Evolutionary conservation across 2,329 filamentous ascomycete genomes (phyloP), one percentile per base, ranked within the genome.

Genomic region (Venturia carpophila): DNA sequence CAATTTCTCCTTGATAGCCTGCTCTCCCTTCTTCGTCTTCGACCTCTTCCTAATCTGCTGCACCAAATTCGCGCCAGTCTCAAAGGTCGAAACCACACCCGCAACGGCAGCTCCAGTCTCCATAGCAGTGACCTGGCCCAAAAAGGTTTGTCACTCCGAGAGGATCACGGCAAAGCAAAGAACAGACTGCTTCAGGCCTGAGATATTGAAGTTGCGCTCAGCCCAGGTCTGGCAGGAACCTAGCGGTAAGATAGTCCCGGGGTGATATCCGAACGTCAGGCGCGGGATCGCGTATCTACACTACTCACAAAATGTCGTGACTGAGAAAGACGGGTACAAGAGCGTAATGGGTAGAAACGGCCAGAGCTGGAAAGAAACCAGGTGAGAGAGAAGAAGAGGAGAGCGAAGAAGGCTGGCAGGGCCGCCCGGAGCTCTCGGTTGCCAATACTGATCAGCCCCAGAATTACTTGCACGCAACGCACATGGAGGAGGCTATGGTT

Each of bases 51-150:
- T 73, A 67, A 77, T 70, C 24, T 71, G 69, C 55, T 73, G 71
- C 39, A 75, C 68, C 61, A 78, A 68, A 37, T 78, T 75, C 39
- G 75, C 73, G 19, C 72, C 76, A n/a, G 71, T 74, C 67, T 77
- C 75, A 67, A 79, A 79, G 9, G 77, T 76, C 13, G 74, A 75
- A 10, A 77, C 71, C 13, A 79, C 73, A 10, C 77, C 75, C n/a
- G 75, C 70, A n/a, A 79, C 75, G 62, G 76, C 77, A 30, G 72
- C 74, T 58, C 76, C 70, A 6, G 78, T 75, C 72, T 78, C 70
- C 42, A 71, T 58, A 6, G 9, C 17, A 19, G 37, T 60, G 3
- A 43, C 17, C 19, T 21, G 30, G 34, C 41, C 21, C 34, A 60
- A 60, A 39, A 21, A 27, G 56, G 34, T 39, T 27, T 43, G 30